Conservation (phyloP, 371 early-diverging fungal genomes). For the Mucor racemosus region DNA sequence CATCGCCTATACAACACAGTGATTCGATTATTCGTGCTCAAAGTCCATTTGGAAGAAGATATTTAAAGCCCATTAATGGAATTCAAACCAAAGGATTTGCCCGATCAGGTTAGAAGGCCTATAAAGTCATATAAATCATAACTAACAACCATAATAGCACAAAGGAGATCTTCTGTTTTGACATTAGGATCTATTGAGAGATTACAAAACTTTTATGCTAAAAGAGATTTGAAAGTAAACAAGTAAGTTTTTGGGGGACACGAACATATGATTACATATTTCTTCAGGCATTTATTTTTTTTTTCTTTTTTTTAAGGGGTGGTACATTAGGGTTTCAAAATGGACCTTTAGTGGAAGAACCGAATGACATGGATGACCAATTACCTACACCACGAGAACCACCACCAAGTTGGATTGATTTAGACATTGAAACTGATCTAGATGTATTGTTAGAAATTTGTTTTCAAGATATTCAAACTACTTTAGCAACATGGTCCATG, state of each 20-base stretch:
- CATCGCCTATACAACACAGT: conserved; percentile 18
- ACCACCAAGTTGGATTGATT: conserved; percentile 51
- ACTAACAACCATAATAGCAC: conserved; percentile 25
- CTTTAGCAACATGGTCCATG: conserved; percentile 44
- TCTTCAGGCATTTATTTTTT: not conserved
- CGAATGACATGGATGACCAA: conserved; percentile 36
- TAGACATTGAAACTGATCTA: conserved; percentile 51
- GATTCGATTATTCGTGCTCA: conserved; percentile 41
- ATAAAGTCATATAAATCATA: not conserved
- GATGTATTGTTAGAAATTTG: conserved; percentile 42
- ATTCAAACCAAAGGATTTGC: conserved; percentile 57
- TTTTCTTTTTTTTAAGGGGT: conserved; percentile 25
- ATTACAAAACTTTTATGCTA: conserved; percentile 55
- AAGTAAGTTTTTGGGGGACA: conserved; percentile 35
- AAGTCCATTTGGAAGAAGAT: conserved; percentile 49
- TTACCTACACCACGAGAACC: conserved; percentile 44
- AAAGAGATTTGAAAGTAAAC: conserved; percentile 51
- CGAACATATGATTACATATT: not conserved
- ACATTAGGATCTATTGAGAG: conserved; percentile 55
- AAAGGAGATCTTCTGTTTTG: conserved; percentile 53
- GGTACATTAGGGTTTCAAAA: conserved; percentile 51
- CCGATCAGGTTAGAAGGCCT: conserved; percentile 41
- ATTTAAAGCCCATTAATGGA: conserved; percentile 50
- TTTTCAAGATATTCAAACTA: conserved; percentile 45
- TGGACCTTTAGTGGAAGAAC: conserved; percentile 30